A percentile compares a stretch with the other conserved stretches of the same genome.
These are phyloP conservation scores for Kazachstania viticola DNA, from an alignment of 805 yeast species.

Conservation along the genomic window DNA sequence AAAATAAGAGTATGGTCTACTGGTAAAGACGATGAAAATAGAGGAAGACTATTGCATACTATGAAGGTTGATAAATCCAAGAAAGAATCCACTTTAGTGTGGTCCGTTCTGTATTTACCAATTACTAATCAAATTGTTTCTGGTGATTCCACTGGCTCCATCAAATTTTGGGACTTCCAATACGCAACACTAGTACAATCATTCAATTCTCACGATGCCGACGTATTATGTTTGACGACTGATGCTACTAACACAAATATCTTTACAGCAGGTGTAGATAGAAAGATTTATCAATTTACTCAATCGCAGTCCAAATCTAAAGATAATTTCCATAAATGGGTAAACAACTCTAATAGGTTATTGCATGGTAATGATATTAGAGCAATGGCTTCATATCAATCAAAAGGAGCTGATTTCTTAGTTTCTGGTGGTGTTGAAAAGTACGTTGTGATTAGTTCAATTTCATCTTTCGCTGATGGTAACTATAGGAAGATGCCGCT, in stretches of 20 bases:
- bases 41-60: conserved; percentile 65
- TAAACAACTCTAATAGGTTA: conserved; percentile 60
- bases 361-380: conserved; percentile 82
- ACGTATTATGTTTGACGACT: conserved; percentile 61
- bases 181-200: conserved; percentile 69
- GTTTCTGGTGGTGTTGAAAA: conserved; percentile 81
- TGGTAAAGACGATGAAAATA: conserved; percentile 14
- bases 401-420: conserved; percentile 54
- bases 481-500: conserved; percentile 57
- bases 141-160: conserved; percentile 92
- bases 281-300: conserved; percentile 70
- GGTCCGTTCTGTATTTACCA: conserved; percentile 68
- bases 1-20: conserved; percentile 73
- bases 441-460: conserved; percentile 49
- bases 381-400: conserved; percentile 57
- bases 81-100: conserved; percentile 78
- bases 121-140: conserved; percentile 66
- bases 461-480: conserved; percentile 57
- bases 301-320: conserved; percentile 16
- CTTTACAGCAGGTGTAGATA: conserved; percentile 87
- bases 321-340: conserved; percentile 45
- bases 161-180: conserved; percentile 84
- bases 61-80: conserved; percentile 88
- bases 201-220: conserved; percentile 81
- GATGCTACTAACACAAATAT: conserved; percentile 51